Evolutionary conservation across 2,329 filamentous ascomycete species (phyloP).

Genomic region (Daldinia sp.): DNA sequence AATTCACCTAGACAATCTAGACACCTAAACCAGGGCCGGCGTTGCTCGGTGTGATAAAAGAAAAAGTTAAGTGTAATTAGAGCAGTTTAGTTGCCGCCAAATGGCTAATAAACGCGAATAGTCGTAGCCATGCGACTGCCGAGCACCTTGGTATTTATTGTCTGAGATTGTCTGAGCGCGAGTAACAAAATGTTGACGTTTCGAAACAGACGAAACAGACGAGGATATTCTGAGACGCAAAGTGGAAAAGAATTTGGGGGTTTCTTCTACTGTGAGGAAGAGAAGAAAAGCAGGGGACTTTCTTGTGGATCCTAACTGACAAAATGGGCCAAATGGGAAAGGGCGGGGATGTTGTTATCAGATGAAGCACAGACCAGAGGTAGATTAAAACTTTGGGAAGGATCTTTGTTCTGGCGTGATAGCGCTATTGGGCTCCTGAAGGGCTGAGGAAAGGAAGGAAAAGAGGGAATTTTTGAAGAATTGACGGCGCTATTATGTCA

Average conservation of each 20-base stretch:
- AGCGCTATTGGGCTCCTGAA: neutral
- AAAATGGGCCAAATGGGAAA: neutral
- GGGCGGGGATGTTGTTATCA: constrained; percentile 28
- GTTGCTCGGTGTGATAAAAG: constrained; percentile 12
- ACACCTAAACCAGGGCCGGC: neutral
- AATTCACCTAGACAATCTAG: neutral
- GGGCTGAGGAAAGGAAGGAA: neutral
- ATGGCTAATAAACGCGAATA: constrained; percentile 8
- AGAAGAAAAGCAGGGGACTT: constrained; percentile 7
- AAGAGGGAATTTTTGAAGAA: constrained; percentile 15
- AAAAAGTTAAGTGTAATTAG: constrained; percentile 20
- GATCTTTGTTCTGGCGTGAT: constrained; percentile 11
- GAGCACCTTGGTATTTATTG: neutral
- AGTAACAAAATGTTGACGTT: neutral
- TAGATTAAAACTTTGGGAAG: neutral
- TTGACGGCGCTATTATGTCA: constrained; percentile 32
- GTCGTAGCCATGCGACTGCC: constrained; percentile 18
- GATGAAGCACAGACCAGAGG: constrained; percentile 13
- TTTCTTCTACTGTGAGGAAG: no score
- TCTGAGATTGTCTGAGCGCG: neutral
- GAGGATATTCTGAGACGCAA: constrained; percentile 8
- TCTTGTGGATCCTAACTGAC: constrained; percentile 14
- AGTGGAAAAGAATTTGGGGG: constrained; percentile 9
- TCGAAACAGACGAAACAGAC: constrained; percentile 4
- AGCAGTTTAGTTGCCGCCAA: constrained; percentile 15